phyloP scores from a whole-genome alignment of 2,329 filamentous ascomycete species.

The Cylindrodendrum hubeiense region DNA sequence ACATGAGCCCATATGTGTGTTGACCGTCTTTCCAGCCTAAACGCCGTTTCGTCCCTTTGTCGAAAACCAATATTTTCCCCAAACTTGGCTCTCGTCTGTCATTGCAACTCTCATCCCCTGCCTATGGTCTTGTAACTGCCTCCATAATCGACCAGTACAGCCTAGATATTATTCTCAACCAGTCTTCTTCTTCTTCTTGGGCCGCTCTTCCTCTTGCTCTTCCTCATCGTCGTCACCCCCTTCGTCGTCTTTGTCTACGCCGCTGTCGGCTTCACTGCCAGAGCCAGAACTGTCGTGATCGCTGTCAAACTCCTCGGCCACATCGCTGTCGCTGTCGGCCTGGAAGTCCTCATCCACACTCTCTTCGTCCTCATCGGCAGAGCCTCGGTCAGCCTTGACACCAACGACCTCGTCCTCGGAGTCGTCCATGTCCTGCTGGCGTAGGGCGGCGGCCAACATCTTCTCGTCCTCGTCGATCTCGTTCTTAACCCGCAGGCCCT shows the following conservation, averaged over 20 bases:
- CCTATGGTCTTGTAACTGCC: neutral
- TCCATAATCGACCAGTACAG: neutral
- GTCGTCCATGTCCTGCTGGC: slow-evolving; percentile 84
- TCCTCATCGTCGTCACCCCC: slow-evolving; percentile 57
- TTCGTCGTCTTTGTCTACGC: slow-evolving; percentile 60
- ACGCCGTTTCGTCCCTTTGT: slow-evolving; percentile 42
- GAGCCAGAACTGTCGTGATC: slow-evolving; percentile 87
- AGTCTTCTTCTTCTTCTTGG: slow-evolving; percentile 65
- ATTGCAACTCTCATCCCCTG: slow-evolving; percentile 1
- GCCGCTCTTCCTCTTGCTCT: slow-evolving; percentile 57
- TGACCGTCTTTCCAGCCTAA: slow-evolving; percentile 45
- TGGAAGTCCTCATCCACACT: slow-evolving; percentile 96
- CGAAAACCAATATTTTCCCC: slow-evolving; percentile 33
- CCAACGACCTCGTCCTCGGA: slow-evolving; percentile 86
- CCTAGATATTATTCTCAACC: slow-evolving; percentile 36
- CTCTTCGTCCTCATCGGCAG: slow-evolving; percentile 96
- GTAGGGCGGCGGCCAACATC: slow-evolving; percentile 82
- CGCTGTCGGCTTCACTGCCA: slow-evolving; percentile 69
- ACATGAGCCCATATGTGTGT: slow-evolving; percentile 13
- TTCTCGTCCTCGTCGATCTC: slow-evolving; percentile 97
- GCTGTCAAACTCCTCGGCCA: slow-evolving; percentile 95
- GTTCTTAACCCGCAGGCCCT: slow-evolving; percentile 96
- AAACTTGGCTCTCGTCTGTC: slow-evolving; percentile 20
- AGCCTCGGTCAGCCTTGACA: slow-evolving; percentile 81
- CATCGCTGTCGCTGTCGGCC: slow-evolving; percentile 91